Percentiles rank a stretch among this genome's conserved stretches.
Conservation (phyloP, 495 filamentous ascomycete species). For the Penicillium angulare region DNA sequence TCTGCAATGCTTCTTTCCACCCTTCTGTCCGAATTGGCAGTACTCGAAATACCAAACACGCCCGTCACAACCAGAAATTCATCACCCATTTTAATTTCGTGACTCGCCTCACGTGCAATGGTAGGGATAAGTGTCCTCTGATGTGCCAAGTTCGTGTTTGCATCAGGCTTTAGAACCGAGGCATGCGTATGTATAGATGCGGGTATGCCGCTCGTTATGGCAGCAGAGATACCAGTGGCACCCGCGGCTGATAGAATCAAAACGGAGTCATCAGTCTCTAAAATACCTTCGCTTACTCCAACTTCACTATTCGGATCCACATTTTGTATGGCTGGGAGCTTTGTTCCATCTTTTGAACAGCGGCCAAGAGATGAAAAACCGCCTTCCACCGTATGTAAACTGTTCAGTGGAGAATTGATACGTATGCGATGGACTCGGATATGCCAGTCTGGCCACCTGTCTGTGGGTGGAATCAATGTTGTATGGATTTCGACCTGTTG, state of each 20-base stretch:
- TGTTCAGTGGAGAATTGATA: slow-evolving; percentile 1
- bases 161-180: slow-evolving; percentile 6
- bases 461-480: slow-evolving; percentile 10
- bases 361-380: slow-evolving; percentile 12
- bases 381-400: slow-evolving; percentile 15
- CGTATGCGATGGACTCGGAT: slow-evolving; percentile 10
- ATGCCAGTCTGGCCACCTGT: slow-evolving; percentile 18
- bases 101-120: not conserved
- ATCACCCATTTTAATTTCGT: not conserved
- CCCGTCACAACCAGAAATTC: slow-evolving; percentile 1
- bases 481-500: slow-evolving; percentile 7
- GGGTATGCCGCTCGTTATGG: not conserved
- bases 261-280: not conserved
- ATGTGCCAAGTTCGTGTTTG: slow-evolving; percentile 9
- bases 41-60: slow-evolving; percentile 9
- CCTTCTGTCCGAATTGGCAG: not conserved
- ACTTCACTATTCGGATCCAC: not conserved
- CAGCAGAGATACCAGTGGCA: slow-evolving; percentile 1
- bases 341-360: slow-evolving; percentile 5
- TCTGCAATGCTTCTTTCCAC: slow-evolving; percentile 1
- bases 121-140: slow-evolving; percentile 7
- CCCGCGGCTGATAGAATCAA: slow-evolving; percentile 6
- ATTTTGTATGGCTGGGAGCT: not conserved
- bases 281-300: not conserved
- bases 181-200: not conserved